Conservation (phyloP, 768 basidiomycete genomes). For the Amylocystis lapponica region DNA sequence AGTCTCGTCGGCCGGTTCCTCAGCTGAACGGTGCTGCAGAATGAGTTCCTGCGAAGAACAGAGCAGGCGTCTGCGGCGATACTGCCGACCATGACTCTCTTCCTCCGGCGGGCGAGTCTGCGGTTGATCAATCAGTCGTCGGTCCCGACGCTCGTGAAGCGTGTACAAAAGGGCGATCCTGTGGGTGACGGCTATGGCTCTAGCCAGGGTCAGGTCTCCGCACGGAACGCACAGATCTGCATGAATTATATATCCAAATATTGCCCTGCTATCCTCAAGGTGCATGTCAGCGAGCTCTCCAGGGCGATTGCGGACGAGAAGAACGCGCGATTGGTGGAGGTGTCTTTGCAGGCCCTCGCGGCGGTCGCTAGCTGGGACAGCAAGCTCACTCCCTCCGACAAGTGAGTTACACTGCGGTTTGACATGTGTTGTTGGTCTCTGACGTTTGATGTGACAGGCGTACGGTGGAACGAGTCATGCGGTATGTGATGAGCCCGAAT, state of each 20-base stretch:
- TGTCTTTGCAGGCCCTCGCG: constrained; percentile 72
- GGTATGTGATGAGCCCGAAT: constrained; percentile 54
- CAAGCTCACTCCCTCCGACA: constrained; percentile 53
- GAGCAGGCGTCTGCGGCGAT: constrained; percentile 63
- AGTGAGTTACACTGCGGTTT: constrained; percentile 40
- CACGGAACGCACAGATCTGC: constrained; percentile 46
- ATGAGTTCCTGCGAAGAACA: constrained; percentile 72
- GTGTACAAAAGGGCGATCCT: constrained; percentile 41
- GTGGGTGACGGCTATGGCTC: constrained; percentile 29
- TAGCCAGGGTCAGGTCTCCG: constrained; percentile 30
- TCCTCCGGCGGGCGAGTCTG: constrained; percentile 67
- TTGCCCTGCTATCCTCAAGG: constrained; percentile 64
- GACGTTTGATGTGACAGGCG: constrained; percentile 40
- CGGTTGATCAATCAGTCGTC: constrained; percentile 82
- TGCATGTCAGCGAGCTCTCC: constrained; percentile 69
- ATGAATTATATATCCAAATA: constrained; percentile 67
- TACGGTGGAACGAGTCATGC: constrained; percentile 56
- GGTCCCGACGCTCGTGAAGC: constrained; percentile 73
- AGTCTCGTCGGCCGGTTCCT: background rate
- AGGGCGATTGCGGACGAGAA: constrained; percentile 68
- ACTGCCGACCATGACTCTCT: constrained; percentile 57
- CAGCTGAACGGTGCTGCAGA: constrained; percentile 30
- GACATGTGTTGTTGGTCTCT: background rate
- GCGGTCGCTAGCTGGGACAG: constrained; percentile 57
- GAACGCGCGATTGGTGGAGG: constrained; percentile 48